Evolutionary conservation across 805 yeast genomes (phyloP).

Genomic region (Komagataella populi): DNA sequence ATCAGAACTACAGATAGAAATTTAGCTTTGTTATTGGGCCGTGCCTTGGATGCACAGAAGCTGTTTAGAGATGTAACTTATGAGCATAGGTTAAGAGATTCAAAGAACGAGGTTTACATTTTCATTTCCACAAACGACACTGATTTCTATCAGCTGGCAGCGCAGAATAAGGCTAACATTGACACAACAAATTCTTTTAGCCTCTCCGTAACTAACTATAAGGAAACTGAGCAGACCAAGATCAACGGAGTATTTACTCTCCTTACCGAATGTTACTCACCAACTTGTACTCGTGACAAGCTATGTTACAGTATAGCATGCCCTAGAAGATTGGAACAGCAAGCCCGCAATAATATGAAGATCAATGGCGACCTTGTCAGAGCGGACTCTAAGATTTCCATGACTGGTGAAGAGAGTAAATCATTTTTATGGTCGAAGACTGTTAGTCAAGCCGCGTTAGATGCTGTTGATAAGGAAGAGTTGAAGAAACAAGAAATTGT

Average conservation of each 20-base stretch:
- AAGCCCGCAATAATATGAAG: conserved; percentile 79
- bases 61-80: conserved; percentile 92
- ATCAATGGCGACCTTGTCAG: conserved; percentile 76
- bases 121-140: conserved; percentile 19
- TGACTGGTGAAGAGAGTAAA: conserved; percentile 65
- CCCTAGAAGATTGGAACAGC: conserved; percentile 91
- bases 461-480: conserved; percentile 68
- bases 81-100: conserved; percentile 85
- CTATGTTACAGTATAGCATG: conserved; percentile 93
- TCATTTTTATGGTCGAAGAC: conserved; percentile 90
- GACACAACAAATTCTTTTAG: neutral
- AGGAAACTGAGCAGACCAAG: conserved; percentile 2
- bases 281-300: conserved; percentile 83
- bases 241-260: conserved; percentile 91
- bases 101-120: conserved; percentile 76
- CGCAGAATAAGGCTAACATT: neutral
- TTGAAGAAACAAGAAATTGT: conserved; percentile 91
- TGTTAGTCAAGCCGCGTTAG: conserved; percentile 70
- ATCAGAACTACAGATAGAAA: conserved; percentile 86
- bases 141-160: neutral
- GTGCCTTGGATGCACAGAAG: conserved; percentile 89
- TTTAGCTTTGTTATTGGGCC: conserved; percentile 74
- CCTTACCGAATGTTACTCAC: conserved; percentile 89
- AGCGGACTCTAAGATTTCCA: conserved; percentile 55
- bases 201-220: neutral